Conservation (phyloP, 495 filamentous ascomycete genomes). For the Letharia lupina region DNA sequence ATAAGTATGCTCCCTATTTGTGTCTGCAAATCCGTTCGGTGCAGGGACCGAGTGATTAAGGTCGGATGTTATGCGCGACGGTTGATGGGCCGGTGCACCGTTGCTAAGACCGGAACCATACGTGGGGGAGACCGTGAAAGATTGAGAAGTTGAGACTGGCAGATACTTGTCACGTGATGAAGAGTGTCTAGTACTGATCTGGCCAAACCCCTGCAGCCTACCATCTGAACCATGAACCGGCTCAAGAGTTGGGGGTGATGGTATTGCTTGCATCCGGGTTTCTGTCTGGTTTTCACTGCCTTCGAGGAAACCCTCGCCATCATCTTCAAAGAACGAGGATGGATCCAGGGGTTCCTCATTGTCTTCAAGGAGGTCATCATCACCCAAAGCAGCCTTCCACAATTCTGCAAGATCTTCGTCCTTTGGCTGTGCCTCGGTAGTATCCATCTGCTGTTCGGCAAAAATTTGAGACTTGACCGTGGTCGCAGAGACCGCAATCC, state of each 20-base stretch:
- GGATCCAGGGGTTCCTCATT: conserved; percentile 46
- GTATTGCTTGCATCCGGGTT: neutral
- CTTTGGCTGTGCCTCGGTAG: conserved; percentile 25
- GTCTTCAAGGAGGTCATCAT: conserved; percentile 68
- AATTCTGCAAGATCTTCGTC: conserved; percentile 64
- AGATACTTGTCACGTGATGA: conserved; percentile 8
- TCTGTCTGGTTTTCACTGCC: conserved; percentile 29
- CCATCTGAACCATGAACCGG: conserved; percentile 26
- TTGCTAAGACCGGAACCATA: conserved; percentile 15
- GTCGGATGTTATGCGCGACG: conserved; percentile 3
- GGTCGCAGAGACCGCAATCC: conserved; percentile 1
- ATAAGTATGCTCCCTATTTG: conserved; percentile 11
- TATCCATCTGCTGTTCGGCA: conserved; percentile 19
- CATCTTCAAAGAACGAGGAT: conserved; percentile 55
- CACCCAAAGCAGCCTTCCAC: conserved; percentile 75
- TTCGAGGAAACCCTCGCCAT: conserved; percentile 67
- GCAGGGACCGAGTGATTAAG: conserved; percentile 11
- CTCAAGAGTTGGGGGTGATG: conserved; percentile 1
- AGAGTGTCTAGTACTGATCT: conserved; percentile 24
- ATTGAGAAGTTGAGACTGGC: conserved; percentile 7
- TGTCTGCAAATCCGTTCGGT: conserved; percentile 2
- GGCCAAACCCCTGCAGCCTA: conserved; percentile 29
- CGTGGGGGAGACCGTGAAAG: conserved; percentile 20
- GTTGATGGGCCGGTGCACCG: conserved; percentile 19
- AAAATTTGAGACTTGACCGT: conserved; percentile 6